A percentile compares a stretch with the other conserved stretches of the same genome.
Conservation (phyloP, 495 filamentous ascomycete genomes). For the Bryoglossum gracile region DNA sequence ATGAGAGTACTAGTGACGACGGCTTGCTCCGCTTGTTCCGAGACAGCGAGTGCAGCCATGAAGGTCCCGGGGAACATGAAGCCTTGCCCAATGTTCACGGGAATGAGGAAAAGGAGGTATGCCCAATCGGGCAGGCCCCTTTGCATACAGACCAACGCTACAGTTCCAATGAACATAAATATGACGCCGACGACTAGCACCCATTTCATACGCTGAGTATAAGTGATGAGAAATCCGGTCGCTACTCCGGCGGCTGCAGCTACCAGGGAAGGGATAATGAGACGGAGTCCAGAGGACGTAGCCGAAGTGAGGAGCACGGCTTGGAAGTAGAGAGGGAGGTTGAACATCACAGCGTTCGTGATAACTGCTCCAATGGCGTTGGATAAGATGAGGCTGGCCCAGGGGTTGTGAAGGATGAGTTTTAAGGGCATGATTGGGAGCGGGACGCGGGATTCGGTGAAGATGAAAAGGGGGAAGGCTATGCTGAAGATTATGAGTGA, state of each 20-base stretch:
- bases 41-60: slow-evolving; percentile 61
- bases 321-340: slow-evolving; percentile 75
- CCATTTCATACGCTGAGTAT: slow-evolving; percentile 54
- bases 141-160: slow-evolving; percentile 39
- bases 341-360: slow-evolving; percentile 65
- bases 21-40: slow-evolving; percentile 62
- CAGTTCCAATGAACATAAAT: slow-evolving; percentile 47
- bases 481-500: slow-evolving; percentile 52
- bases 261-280: slow-evolving; percentile 53
- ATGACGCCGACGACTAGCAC: slow-evolving; percentile 51
- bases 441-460: slow-evolving; percentile 50
- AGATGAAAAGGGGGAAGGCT: slow-evolving; percentile 51
- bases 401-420: slow-evolving; percentile 51
- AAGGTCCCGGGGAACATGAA: slow-evolving; percentile 58
- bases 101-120: slow-evolving; percentile 57
- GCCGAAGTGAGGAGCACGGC: slow-evolving; percentile 66
- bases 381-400: slow-evolving; percentile 59
- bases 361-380: slow-evolving; percentile 60
- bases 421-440: slow-evolving; percentile 67
- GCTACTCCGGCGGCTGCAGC: slow-evolving; percentile 52
- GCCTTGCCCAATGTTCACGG: slow-evolving; percentile 55
- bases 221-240: slow-evolving; percentile 65
- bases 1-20: slow-evolving; percentile 66
- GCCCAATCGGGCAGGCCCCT: slow-evolving; percentile 46
- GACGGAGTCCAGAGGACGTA: slow-evolving; percentile 62